Conservation (phyloP, 306 rosid species). For the Ammopiptanthus mongolicus region DNA sequence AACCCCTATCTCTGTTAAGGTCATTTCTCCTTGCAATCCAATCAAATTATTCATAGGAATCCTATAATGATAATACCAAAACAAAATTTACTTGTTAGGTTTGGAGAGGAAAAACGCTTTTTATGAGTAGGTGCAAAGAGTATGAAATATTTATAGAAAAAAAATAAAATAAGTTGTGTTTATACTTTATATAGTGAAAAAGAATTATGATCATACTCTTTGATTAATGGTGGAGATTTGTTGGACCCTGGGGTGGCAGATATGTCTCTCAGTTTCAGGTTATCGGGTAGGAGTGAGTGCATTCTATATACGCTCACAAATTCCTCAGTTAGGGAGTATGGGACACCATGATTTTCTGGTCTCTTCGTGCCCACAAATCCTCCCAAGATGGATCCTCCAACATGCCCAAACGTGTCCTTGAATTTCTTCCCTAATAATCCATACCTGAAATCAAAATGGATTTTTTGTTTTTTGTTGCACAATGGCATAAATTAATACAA, state of each 20-base stretch:
- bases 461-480: background rate
- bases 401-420: constrained; percentile 62
- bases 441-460: constrained; percentile 32
- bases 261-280: constrained; percentile 33
- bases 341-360: constrained; percentile 49
- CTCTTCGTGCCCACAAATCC: constrained; percentile 51
- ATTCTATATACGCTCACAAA: constrained; percentile 50
- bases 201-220: constrained; percentile 24
- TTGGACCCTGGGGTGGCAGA: constrained; percentile 34
- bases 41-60: constrained; percentile 42
- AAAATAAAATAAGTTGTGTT: too few species aligned
- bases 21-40: constrained; percentile 40
- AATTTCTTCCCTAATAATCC: constrained; percentile 64
- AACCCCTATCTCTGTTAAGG: constrained; percentile 37
- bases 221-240: constrained; percentile 45
- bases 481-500: background rate
- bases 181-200: too few species aligned
- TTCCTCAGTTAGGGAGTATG: constrained; percentile 60
- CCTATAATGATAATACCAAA: constrained; percentile 17
- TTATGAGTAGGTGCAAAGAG: background rate
- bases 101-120: background rate
- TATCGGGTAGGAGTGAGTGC: constrained; percentile 55
- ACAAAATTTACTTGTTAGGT: background rate
- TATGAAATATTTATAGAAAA: background rate
- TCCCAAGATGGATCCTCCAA: constrained; percentile 39